Percentiles rank a stretch among this genome's conserved stretches.
These are phyloP conservation scores for Iodosphaeria phyllophila DNA, from an alignment of 2,329 filamentous ascomycete species.

Conservation along the genomic window DNA sequence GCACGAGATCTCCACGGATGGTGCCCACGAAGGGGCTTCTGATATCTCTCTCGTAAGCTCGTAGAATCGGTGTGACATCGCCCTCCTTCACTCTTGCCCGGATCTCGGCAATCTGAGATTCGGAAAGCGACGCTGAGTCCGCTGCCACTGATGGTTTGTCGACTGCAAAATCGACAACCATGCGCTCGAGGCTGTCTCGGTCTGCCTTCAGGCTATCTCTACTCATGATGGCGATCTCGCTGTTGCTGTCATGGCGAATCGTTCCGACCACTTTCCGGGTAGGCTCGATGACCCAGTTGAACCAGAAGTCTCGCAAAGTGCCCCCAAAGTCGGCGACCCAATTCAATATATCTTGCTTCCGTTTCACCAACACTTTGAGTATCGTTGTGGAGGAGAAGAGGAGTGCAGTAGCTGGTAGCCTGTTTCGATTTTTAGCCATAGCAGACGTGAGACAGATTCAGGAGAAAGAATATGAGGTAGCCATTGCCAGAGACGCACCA, in stretches of 20 bases:
- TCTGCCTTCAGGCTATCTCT: slow-evolving; percentile 81
- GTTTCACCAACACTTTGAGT: slow-evolving; percentile 58
- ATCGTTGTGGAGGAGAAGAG: slow-evolving; percentile 74
- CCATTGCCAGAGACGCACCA: too few species aligned
- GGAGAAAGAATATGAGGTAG: too few species aligned
- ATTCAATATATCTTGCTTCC: slow-evolving; percentile 54
- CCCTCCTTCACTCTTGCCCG: slow-evolving; percentile 70
- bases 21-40: slow-evolving; percentile 67
- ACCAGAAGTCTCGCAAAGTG: slow-evolving; percentile 78
- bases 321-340: slow-evolving; percentile 67
- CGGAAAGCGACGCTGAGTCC: slow-evolving; percentile 32
- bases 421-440: too few species aligned
- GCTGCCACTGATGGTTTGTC: slow-evolving; percentile 53
- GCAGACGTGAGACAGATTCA: too few species aligned
- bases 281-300: slow-evolving; percentile 89
- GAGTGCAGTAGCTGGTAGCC: slow-evolving; percentile 53
- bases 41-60: slow-evolving; percentile 80
- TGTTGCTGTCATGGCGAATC: slow-evolving; percentile 80
- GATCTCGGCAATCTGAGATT: slow-evolving; percentile 55
- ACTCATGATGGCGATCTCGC: slow-evolving; percentile 94
- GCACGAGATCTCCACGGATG: slow-evolving; percentile 68
- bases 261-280: slow-evolving; percentile 69
- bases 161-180: slow-evolving; percentile 91
- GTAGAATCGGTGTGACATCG: slow-evolving; percentile 79
- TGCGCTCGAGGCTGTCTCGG: slow-evolving; percentile 78